Conservation (phyloP, 2,329 filamentous ascomycete genomes). For the Diaporthe australafricana region DNA sequence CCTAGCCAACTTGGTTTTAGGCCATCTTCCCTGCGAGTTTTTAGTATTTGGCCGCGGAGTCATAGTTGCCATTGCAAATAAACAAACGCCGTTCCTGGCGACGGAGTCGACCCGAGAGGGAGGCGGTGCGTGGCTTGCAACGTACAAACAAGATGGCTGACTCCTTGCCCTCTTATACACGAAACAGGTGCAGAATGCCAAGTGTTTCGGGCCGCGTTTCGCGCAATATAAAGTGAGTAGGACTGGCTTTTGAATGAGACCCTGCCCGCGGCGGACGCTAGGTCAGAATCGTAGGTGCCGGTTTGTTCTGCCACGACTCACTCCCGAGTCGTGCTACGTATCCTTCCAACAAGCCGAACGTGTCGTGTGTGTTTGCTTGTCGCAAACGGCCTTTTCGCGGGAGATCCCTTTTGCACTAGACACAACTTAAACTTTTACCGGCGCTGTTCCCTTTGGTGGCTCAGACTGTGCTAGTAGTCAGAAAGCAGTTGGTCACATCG, state of each 20-base stretch:
- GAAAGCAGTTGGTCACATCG: conserved; percentile 8
- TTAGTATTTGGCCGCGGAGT: no score
- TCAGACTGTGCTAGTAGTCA: not conserved
- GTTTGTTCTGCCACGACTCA: not conserved
- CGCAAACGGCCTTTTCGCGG: not conserved
- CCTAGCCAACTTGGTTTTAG: no score
- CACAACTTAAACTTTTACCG: not conserved
- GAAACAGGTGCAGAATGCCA: not conserved
- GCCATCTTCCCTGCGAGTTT: no score
- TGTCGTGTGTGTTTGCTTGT: not conserved
- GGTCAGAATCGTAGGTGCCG: not conserved
- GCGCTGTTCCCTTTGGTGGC: not conserved
- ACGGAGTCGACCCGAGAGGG: not conserved
- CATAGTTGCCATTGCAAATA: no score
- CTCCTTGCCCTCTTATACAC: not conserved
- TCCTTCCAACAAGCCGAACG: not conserved
- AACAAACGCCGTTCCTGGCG: no score
- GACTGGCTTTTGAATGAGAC: not conserved
- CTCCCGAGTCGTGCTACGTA: not conserved
- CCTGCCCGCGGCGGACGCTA: not conserved
- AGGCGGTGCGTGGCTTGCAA: not conserved
- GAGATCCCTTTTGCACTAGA: not conserved
- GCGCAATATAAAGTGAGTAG: conserved; percentile 8
- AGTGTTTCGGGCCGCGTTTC: conserved; percentile 5
- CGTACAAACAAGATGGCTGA: not conserved